phyloP scores from a whole-genome alignment of 495 filamentous ascomycete species.

The Talaromyces trachyspermus region DNA sequence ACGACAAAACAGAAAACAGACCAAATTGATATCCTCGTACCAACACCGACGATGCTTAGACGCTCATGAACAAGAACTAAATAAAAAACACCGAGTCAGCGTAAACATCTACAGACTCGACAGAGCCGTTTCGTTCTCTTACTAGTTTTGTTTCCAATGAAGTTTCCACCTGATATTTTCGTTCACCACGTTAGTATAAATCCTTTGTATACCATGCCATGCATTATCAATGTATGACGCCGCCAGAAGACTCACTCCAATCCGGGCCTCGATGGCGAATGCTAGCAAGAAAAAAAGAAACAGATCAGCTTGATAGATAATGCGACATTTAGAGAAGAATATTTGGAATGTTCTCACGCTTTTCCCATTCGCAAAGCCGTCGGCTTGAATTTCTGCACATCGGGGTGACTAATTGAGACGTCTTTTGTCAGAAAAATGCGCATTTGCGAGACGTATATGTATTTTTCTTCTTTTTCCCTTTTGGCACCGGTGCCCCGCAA shows the following conservation, averaged over 20 bases:
- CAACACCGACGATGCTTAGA: conserved; percentile 94
- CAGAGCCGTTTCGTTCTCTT: conserved; percentile 29
- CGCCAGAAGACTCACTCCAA: conserved; percentile 97
- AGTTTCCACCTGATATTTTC: conserved; percentile 67
- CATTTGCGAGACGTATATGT: neutral
- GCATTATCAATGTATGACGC: too few species aligned
- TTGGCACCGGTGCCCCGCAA: neutral
- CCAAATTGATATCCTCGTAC: conserved; percentile 43
- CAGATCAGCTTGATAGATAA: conserved; percentile 26
- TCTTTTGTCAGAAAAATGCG: neutral
- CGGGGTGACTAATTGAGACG: conserved; percentile 67
- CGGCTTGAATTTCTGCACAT: conserved; percentile 94
- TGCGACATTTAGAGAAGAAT: conserved; percentile 9
- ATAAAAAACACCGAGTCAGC: conserved; percentile 21
- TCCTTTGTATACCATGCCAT: too few species aligned
- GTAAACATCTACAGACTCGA: too few species aligned
- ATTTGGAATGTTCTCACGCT: conserved; percentile 58
- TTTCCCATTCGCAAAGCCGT: conserved; percentile 93
- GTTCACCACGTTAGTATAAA: conserved; percentile 5
- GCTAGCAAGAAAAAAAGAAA: conserved; percentile 41
- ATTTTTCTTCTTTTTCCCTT: neutral
- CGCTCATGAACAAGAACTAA: conserved; percentile 94
- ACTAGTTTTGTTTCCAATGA: conserved; percentile 85
- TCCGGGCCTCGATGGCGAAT: conserved; percentile 95
- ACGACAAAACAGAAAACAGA: conserved; percentile 7